A percentile compares a stretch with the other conserved stretches of the same genome.
Conservation (phyloP, 129 eudicot genomes). For the Heracleum sosnowskyi region DNA sequence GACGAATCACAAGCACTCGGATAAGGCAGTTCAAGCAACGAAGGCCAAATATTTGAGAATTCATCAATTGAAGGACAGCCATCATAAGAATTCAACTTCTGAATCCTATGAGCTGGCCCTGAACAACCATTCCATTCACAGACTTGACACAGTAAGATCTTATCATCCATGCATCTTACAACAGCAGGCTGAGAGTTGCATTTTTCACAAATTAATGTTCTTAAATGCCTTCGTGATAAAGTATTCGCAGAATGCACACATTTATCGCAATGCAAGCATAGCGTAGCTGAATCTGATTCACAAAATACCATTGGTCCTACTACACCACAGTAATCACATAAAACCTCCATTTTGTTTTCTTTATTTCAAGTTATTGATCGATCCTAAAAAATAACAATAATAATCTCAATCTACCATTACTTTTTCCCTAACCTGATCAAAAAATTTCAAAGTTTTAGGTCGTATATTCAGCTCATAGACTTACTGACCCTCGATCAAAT, state of each 20-base stretch:
- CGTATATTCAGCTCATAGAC: not conserved
- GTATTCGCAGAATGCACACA: constrained; percentile 55
- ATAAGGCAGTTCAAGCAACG: constrained; percentile 23
- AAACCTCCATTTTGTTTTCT: constrained; percentile 31
- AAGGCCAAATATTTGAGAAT: constrained; percentile 30
- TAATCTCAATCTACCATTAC: not conserved
- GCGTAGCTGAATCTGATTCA: constrained; percentile 42
- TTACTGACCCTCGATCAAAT: not conserved
- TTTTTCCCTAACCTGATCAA: not conserved
- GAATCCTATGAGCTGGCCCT: constrained; percentile 22
- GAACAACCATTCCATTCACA: constrained; percentile 44
- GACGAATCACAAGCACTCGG: constrained; percentile 11
- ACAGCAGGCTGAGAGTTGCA: constrained; percentile 37
- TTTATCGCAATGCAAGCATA: constrained; percentile 52
- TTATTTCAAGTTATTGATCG: not conserved
- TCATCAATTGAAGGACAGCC: constrained; percentile 47
- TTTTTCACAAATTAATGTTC: constrained; percentile 45
- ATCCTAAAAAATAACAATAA: not conserved
- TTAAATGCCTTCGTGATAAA: constrained; percentile 34
- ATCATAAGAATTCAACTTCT: constrained; percentile 21
- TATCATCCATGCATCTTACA: constrained; percentile 33
- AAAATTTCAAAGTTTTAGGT: not conserved
- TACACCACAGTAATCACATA: constrained; percentile 49
- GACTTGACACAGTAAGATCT: constrained; percentile 30
- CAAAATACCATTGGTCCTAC: constrained; percentile 46